Percentiles rank a stretch among this genome's conserved stretches.
Conservation (phyloP, 129 eudicot genomes). For the Flaveria trinervia region DNA sequence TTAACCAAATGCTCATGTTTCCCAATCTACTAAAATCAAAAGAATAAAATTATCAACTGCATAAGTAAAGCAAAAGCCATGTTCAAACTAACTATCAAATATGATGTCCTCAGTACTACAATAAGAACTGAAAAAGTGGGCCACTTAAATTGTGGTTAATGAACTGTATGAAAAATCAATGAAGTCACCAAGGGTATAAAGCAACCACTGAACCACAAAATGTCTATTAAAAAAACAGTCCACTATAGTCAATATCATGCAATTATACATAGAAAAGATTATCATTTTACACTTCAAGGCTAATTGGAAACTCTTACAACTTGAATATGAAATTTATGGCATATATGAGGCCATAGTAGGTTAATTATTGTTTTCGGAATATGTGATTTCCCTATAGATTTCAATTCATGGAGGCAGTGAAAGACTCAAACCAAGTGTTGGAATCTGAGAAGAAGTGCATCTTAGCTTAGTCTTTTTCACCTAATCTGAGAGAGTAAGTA, state of each 20-base stretch:
- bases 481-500: neutral
- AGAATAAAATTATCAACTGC: neutral
- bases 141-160: neutral
- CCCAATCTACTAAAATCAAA: neutral
- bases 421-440: neutral
- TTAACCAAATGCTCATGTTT: neutral
- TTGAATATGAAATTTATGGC: neutral
- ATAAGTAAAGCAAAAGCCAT: neutral
- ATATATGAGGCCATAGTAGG: neutral
- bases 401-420: neutral
- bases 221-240: neutral
- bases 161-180: neutral
- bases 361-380: too few relatives aligned
- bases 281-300: neutral
- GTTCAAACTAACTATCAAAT: neutral
- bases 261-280: neutral
- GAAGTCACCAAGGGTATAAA: neutral
- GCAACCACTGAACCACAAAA: neutral
- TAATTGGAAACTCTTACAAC: neutral
- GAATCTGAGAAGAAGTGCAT: neutral
- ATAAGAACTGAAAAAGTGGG: neutral
- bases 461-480: constrained; percentile 1
- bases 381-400: neutral
- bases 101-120: neutral
- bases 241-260: neutral